Evolutionary conservation across 305 asterid genomes (phyloP).

Genomic region (Solanum hybrid): DNA sequence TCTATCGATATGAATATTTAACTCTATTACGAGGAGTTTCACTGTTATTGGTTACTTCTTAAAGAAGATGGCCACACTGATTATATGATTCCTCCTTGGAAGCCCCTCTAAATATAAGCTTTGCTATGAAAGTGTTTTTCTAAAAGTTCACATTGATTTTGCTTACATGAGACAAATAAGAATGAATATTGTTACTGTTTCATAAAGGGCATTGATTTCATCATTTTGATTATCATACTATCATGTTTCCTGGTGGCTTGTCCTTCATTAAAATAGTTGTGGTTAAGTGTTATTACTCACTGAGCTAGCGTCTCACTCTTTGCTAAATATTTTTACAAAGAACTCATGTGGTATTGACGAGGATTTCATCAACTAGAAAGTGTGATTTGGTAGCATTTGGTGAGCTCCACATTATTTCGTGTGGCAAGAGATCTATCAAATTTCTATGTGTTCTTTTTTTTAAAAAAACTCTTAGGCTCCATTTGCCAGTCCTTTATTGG

Average conservation of each 20-base stretch:
- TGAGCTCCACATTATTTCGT: neutral
- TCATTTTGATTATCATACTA: neutral
- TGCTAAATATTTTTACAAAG: neutral
- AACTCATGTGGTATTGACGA: neutral
- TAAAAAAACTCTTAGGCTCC: neutral
- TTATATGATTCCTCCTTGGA: neutral
- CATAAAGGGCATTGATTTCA: neutral
- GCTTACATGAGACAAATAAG: neutral
- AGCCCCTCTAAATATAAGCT: neutral
- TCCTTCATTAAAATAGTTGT: neutral
- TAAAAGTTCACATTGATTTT: neutral
- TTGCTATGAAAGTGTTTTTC: neutral
- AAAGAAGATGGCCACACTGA: neutral
- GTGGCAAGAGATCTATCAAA: neutral
- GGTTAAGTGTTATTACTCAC: neutral
- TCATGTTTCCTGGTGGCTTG: neutral
- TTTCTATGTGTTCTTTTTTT: no score
- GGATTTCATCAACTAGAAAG: neutral
- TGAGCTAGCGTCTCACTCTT: neutral
- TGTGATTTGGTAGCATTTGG: neutral
- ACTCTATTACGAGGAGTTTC: neutral
- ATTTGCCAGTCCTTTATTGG: neutral
- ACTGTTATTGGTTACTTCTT: neutral
- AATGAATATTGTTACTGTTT: no score
- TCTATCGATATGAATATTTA: neutral